A percentile compares a stretch with the other conserved stretches of the same genome.
Evolutionary conservation across 441 rosid genomes (phyloP).

Genomic region (Populus hybrid): DNA sequence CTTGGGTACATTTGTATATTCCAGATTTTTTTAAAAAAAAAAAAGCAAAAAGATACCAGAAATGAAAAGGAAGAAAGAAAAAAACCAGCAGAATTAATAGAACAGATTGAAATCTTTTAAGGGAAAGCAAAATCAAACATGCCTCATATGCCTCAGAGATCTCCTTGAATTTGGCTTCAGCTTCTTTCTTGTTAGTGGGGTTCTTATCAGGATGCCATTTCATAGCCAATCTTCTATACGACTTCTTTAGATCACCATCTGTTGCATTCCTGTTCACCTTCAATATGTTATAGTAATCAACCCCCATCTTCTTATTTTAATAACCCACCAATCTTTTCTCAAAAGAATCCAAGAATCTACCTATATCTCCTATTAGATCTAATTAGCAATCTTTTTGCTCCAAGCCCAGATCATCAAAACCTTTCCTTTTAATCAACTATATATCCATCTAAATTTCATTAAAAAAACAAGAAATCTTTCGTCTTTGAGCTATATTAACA

Average conservation of each 20-base stretch:
- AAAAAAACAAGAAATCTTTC: neutral
- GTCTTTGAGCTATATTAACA: neutral
- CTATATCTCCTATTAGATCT: slow-evolving; percentile 4
- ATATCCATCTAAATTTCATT: neutral
- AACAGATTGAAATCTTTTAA: neutral
- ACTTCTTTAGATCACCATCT: slow-evolving; percentile 86
- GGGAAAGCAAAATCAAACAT: slow-evolving; percentile 7
- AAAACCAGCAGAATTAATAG: neutral
- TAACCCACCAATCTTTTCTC: slow-evolving; percentile 1
- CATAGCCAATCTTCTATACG: slow-evolving; percentile 80
- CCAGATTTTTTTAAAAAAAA: neutral
- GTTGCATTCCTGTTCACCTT: slow-evolving; percentile 70
- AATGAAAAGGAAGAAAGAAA: neutral
- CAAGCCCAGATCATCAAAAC: slow-evolving; percentile 18
- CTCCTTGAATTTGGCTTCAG: slow-evolving; percentile 91
- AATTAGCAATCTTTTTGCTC: neutral
- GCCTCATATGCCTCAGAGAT: slow-evolving; percentile 97
- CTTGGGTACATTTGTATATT: neutral
- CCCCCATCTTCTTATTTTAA: slow-evolving; percentile 46
- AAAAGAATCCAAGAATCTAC: neutral
- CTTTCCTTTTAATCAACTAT: neutral
- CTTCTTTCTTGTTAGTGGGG: slow-evolving; percentile 71
- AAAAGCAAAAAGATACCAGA: too few relatives aligned
- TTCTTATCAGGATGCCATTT: slow-evolving; percentile 98
- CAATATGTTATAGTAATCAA: slow-evolving; percentile 75